These are phyloP conservation scores for Biscogniauxia sp. DNA, from an alignment of 2,329 filamentous ascomycete genomes.

Conservation along the genomic window DNA sequence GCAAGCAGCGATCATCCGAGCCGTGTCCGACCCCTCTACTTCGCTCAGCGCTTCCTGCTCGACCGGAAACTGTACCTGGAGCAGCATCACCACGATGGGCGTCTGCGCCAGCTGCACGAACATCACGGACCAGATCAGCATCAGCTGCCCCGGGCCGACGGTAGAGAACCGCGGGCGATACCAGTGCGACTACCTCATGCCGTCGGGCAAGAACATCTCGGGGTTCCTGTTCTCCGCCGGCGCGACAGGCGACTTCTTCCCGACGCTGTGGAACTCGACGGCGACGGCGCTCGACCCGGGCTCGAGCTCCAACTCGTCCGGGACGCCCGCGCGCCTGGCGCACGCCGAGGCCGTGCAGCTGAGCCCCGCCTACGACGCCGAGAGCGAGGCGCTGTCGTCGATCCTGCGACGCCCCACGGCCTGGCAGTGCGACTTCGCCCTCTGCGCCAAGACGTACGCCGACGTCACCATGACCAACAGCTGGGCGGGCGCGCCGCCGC, in stretches of 20 bases:
- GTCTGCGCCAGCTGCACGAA: slow-evolving; percentile 5
- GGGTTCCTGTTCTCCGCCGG: background rate
- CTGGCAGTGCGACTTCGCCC: slow-evolving; percentile 6
- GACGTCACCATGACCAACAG: slow-evolving; percentile 4
- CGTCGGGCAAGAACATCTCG: slow-evolving; percentile 3
- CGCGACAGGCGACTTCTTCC: background rate
- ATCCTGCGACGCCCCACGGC: slow-evolving; percentile 1
- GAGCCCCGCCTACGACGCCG: background rate
- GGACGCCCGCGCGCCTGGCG: background rate
- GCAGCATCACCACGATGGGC: slow-evolving; percentile 2
- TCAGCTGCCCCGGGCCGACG: background rate
- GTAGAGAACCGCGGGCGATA: background rate
- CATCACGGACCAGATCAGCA: slow-evolving; percentile 1
- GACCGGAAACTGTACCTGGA: slow-evolving; percentile 7
- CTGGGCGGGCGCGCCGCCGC: background rate
- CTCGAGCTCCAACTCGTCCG: background rate
- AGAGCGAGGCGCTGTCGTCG: background rate
- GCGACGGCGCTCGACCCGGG: background rate
- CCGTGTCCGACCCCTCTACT: background rate
- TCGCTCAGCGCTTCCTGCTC: background rate
- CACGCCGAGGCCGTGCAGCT: slow-evolving; percentile 4
- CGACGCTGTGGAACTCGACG: slow-evolving; percentile 6
- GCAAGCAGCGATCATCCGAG: slow-evolving; percentile 5
- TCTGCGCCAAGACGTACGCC: slow-evolving; percentile 13
- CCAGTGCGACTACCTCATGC: slow-evolving; percentile 5